These are phyloP conservation scores for Massarina eburnea DNA, from an alignment of 2,329 filamentous ascomycete species.

Conservation along the genomic window DNA sequence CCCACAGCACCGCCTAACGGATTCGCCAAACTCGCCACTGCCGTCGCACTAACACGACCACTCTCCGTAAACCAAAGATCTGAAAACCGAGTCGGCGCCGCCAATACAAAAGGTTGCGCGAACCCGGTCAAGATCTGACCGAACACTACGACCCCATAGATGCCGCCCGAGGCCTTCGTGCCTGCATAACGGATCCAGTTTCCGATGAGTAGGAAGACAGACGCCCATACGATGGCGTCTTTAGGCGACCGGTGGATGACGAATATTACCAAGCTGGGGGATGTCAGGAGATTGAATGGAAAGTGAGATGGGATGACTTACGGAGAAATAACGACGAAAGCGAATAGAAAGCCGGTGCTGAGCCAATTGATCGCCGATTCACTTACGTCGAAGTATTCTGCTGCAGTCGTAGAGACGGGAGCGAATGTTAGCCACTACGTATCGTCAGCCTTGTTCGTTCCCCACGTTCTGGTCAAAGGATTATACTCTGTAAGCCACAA, in stretches of 20 bases:
- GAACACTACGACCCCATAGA: conserved; percentile 79
- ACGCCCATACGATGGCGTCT: conserved; percentile 71
- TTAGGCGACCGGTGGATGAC: conserved; percentile 80
- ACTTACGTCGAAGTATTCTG: conserved; percentile 73
- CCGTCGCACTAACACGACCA: conserved; percentile 85
- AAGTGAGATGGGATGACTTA: conserved; percentile 36
- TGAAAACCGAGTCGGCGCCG: conserved; percentile 85
- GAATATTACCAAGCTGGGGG: conserved; percentile 62
- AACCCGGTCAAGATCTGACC: conserved; percentile 89
- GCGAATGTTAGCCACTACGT: conserved; percentile 90
- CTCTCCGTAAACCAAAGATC: conserved; percentile 90
- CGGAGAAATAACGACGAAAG: conserved; percentile 75
- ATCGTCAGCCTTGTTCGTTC: not conserved
- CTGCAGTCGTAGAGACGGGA: conserved; percentile 73
- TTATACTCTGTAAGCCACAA: too few relatives aligned
- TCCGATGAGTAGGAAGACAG: conserved; percentile 73
- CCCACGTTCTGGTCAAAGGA: not conserved
- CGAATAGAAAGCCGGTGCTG: conserved; percentile 81
- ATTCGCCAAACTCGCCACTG: conserved; percentile 81
- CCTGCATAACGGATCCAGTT: conserved; percentile 92
- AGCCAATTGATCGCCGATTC: conserved; percentile 89
- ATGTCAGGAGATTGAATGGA: not conserved
- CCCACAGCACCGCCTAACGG: conserved; percentile 80
- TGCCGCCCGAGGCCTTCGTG: conserved; percentile 58
- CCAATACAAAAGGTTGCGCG: conserved; percentile 88